Percentiles rank a stretch among this genome's conserved stretches.
These are phyloP conservation scores for Colletotrichum sp. DNA, from an alignment of 2,329 filamentous ascomycete genomes.

Conservation along the genomic window DNA sequence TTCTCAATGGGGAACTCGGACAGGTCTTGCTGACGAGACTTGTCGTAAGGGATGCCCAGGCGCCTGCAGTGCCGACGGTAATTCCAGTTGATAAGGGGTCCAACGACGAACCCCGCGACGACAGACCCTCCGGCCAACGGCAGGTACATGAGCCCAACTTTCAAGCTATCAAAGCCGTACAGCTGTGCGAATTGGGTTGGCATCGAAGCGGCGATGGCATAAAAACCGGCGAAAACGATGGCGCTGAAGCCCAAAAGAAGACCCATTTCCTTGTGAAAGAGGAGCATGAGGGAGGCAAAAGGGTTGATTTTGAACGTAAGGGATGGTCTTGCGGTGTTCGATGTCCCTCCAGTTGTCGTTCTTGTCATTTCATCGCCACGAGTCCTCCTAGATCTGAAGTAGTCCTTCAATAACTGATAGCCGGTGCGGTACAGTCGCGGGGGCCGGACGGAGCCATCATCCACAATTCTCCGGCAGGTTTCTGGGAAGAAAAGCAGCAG, in stretches of 20 bases:
- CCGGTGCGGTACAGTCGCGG: slow-evolving; percentile 39
- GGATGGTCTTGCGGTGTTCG: slow-evolving; percentile 19
- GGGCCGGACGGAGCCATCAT: slow-evolving; percentile 53
- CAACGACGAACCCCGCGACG: slow-evolving; percentile 47
- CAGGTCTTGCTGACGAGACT: slow-evolving; percentile 55
- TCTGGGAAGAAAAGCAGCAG: slow-evolving; percentile 48
- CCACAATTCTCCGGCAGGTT: slow-evolving; percentile 51
- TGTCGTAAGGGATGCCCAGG: slow-evolving; percentile 56
- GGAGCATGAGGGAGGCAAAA: slow-evolving; percentile 41
- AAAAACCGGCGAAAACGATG: slow-evolving; percentile 55
- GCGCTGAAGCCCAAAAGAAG: slow-evolving; percentile 48
- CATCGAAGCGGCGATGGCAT: slow-evolving; percentile 49
- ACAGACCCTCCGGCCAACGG: slow-evolving; percentile 56
- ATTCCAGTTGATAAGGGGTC: slow-evolving; percentile 68
- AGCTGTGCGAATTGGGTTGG: slow-evolving; percentile 47
- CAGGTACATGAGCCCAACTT: slow-evolving; percentile 58
- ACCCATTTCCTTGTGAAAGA: slow-evolving; percentile 45
- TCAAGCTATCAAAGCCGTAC: slow-evolving; percentile 63
- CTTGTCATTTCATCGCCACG: background rate
- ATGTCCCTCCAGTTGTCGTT: slow-evolving; percentile 1
- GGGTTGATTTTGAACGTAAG: slow-evolving; percentile 46
- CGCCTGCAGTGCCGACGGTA: slow-evolving; percentile 64
- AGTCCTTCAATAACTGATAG: slow-evolving; percentile 25
- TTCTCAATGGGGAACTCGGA: slow-evolving; percentile 55
- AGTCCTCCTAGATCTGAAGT: slow-evolving; percentile 10